Evolutionary conservation across 805 yeast species (phyloP), one percentile per base, ranked within the genome.

Genomic region (Pichia cephalocereana): DNA sequence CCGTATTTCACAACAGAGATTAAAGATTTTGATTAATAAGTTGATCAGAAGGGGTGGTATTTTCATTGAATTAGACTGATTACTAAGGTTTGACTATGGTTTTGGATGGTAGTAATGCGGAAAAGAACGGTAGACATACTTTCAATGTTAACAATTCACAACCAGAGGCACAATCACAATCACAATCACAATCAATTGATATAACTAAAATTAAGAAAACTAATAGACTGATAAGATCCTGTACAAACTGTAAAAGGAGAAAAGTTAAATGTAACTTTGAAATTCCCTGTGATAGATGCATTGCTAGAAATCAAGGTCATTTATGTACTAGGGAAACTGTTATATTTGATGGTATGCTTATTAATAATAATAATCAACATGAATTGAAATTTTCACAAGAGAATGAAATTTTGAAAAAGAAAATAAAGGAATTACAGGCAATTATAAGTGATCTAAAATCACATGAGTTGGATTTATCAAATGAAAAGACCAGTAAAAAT

Each of bases 231-330:
- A 65, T 72, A 7, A 58, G 65, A 46, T 75, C 77, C 4, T 75
- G 80, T 54, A 67, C 64, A 47, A 65, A 66, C 46, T 75, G 80
- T 55, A 63, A 75, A 40, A 65, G 63, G 50, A 61, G 76, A 32
- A 75, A 75, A 56, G 72, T 72, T 46, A 74, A 72, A 52, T 75
- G 80, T 56, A 70, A 75, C 54, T 72, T 75, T 17, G 65, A 64
- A 31, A 61, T 62, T 27, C 80, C 80, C 1, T 75, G 80, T 53
- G 65, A 69, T 37, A 64, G 67, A 15, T 73, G 80, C 50, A 62
- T 66, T 15, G 54, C 57, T 9, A 52, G 69, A 46, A 61, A 63
- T 40, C 51, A 57, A 41, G 67, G 59, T 4, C 63, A 59, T 48
- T 40, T 58, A 17, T 67, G 71, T 49, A 48, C 59, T 8, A 53